Evolutionary conservation across 495 filamentous ascomycete genomes (phyloP), one percentile per base, ranked within the genome.

Genomic region (Aspergillus campestris): DNA sequence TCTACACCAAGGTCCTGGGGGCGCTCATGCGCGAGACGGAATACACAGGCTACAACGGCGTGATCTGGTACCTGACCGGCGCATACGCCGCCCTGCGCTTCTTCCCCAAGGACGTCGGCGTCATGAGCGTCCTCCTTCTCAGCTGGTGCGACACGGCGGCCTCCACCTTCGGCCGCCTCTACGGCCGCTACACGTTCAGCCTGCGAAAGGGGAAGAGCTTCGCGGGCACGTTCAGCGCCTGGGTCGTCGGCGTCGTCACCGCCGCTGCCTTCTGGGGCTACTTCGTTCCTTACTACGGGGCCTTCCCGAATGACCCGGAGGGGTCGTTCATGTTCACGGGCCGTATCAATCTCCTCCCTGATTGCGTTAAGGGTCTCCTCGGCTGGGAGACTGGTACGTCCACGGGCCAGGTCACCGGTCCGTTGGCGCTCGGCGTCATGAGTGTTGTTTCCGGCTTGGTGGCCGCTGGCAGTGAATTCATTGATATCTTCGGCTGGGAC

Each of bases 111-210:
- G 92, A 99, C 52, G 78, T 97, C n/a, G 88, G 83, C 3, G 81
- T 94, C 7, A 83, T 99, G 72, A 78, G 83, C 15, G 82, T 95
- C 10, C 70, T 97, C 47, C 74, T 99, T 40, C 77, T 99, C 7
- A 90, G 84, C 53, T 99, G 92, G 92, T 99, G 92, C 61, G 92
- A 99, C 58, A 96, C 94, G 5, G 94, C 92, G 33, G 92, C 92
- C 3, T 89, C 83, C 54, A 99, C 92, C 0, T 84, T 97, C 45
- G 92, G 92, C 33, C 77, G 92, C 35, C 65, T 89, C 5, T 97
- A 84, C 60, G 88, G 92, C 31, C 80, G 85, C 40, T 87, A 94
- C 55, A 99, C 92, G 12, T 86, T 85, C 32, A 75, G 81, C 33
- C 77, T 99, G 36, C 80, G 92, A 40, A 71, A 74, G 28, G 90